Evolutionary conservation across 192 early-diverging fungal species (phyloP), one percentile per base, ranked within the genome.

Genomic region (Mortierella alpina): DNA sequence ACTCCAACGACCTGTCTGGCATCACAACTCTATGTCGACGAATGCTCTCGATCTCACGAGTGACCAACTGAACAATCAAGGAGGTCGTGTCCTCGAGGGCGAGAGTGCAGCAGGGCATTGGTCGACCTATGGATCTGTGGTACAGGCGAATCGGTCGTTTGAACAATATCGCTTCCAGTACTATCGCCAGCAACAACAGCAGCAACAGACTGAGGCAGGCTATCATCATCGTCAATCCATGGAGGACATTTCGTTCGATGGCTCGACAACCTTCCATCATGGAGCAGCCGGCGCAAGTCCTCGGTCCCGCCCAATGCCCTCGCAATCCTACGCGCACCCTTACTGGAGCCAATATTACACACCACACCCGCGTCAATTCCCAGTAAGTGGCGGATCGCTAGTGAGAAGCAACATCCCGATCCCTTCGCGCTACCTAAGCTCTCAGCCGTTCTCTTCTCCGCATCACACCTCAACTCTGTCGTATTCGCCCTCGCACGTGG

Each of bases 361-460:
- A 59, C 12, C 54, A 18, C 2, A 59, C 4, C n/a, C 31, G 58
- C 50, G n/a, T 15, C 50, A 1, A 4, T 15, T n/a, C 50, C 40
- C 23, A 23, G 40, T 31, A 31, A 31, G 31, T 31, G 31, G 31
- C 31, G 31, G 31, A 31, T 31, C 31, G 15, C 52, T 18, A 13
- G n/a, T 66, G n/a, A 49, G 52, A 59, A 70, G 66, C 41, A 64
- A 53, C 14, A 77, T 77, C 49, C 74, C 74, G 2, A 77, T 77
- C 23, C 74, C 74, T 42, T 69, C 67, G 6, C 66, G 67, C 4
- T 77, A 77, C 54, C 18, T 70, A 20, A 69, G 70, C 39, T 68
- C 67, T 49, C 62, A 64, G 9, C 48, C 66, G 0, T 57, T 58
- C 15, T 50, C 15, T 14, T 42, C 60, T 54, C 17, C 59, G 4